Percentiles rank a stretch among this genome's conserved stretches.
Conservation (phyloP, 1,284 basidiomycete genomes). For the Ceratobasidium sp. region DNA sequence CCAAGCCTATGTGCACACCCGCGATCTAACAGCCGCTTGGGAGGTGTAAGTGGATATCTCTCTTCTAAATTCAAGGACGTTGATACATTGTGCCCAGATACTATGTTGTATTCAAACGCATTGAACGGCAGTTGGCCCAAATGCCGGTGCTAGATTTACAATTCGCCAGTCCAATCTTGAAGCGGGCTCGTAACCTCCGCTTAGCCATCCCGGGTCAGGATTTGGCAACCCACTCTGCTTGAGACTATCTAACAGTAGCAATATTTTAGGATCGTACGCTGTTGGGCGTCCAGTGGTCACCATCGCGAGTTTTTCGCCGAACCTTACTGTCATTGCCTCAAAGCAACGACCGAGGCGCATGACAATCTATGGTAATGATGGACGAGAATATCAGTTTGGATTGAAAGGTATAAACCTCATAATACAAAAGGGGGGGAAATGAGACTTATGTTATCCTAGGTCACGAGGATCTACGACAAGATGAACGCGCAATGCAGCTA, state of each 20-base stretch:
- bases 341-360: conserved; percentile 96
- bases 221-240: not conserved
- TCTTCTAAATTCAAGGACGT: not conserved
- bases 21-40: conserved; percentile 98
- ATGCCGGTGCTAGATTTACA: conserved; percentile 29
- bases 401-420: conserved; percentile 76
- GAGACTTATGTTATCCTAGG: conserved; percentile 54
- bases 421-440: not conserved
- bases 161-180: conserved; percentile 25
- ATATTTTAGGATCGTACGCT: conserved; percentile 83
- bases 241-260: not conserved
- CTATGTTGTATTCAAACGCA: conserved; percentile 32
- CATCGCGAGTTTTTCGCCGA: conserved; percentile 85
- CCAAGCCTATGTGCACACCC: conserved; percentile 84
- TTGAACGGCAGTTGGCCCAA: conserved; percentile 19
- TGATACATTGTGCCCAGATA: not conserved
- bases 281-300: conserved; percentile 85
- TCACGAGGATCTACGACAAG: conserved; percentile 99
- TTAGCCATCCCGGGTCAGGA: conserved; percentile 5
- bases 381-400: conserved; percentile 89
- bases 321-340: conserved; percentile 92
- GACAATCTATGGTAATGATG: conserved; percentile 89
- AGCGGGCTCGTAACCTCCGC: conserved; percentile 17
- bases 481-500: conserved; percentile 99
- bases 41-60: conserved; percentile 67